A percentile compares a stretch with the other conserved stretches of the same genome.
Conservation (phyloP, 192 early-diverging fungal genomes). For the Piromyces finnis region DNA sequence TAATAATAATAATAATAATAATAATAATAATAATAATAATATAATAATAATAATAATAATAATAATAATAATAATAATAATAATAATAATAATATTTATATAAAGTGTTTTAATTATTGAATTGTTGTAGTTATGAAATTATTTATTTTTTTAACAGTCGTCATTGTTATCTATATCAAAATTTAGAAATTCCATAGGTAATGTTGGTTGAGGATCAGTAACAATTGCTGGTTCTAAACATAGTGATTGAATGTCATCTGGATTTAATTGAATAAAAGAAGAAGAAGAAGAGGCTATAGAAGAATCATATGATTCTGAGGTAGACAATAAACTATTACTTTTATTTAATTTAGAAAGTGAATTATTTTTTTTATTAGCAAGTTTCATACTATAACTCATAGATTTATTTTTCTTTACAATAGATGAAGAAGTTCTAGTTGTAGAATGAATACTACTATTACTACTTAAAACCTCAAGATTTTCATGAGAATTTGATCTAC, state of each 20-base stretch:
- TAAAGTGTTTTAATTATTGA: no score
- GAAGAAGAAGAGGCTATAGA: background rate
- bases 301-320: background rate
- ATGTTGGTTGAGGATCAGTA: no score
- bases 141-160: no score
- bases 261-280: background rate
- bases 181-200: no score
- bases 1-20: no score
- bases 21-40: no score
- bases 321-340: background rate
- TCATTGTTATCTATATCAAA: no score
- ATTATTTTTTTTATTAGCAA: background rate
- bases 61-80: no score
- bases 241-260: background rate
- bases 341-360: background rate
- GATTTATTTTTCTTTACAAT: background rate
- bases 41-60: no score
- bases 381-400: background rate
- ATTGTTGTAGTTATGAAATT: no score
- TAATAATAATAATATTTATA: no score
- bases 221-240: background rate
- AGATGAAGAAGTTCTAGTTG: background rate
- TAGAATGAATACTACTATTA: background rate
- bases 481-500: background rate
- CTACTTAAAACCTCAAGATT: background rate